Evolutionary conservation across 176 grass and related monocot genomes (phyloP), one percentile per base, ranked within the genome.

Genomic region (Oryza glumipatula): DNA sequence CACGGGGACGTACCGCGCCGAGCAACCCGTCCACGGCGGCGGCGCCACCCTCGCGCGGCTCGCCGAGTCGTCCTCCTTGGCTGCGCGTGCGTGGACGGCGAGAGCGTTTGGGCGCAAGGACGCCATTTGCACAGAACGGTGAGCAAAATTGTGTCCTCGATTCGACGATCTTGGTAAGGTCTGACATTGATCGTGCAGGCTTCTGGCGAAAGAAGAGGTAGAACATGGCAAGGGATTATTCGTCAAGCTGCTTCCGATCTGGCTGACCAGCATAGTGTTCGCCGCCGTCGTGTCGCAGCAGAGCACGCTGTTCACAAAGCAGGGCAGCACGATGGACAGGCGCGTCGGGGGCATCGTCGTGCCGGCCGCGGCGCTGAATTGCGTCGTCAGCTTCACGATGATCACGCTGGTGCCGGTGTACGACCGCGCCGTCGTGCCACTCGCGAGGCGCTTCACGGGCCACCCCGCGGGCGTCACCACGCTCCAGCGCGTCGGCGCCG

Each of bases 251-350:
- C 81, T 92, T 16, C 88, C 89, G 4, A 85, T 90, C 72, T 97
- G 92, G 94, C 4, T 84, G 66, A 80, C 80, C 3, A 88, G 82
- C 65, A 19, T 97, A 14, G 65, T 90, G 14, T 92, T 82, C 23
- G 76, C 76, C 3, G 54, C 86, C 2, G 11, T 92, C 28, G 80
- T 54, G 2, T 77, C 76, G 30, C 94, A 97, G 60, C 2, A 72
- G 5, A 41, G 65, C 3, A 92, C 94, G 10, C 65, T 92, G 38
- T 94, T 97, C 71, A 94, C 85, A 44, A 97, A 92, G 74, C 94
- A 94, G 79, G 81, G 65, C 1, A 84, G 86, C 78, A 91, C 86
- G 1, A 39, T 94, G 82, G 86, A 94, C 72, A 85, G 90, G 65
- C 76, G 79, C n/a, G 38, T 94, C 45, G 68, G 80, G 46, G 38